Evolutionary conservation across 108 stramenopile genomes (phyloP), one percentile per base, ranked within the genome.

Genomic region (Fragilaria radians): DNA sequence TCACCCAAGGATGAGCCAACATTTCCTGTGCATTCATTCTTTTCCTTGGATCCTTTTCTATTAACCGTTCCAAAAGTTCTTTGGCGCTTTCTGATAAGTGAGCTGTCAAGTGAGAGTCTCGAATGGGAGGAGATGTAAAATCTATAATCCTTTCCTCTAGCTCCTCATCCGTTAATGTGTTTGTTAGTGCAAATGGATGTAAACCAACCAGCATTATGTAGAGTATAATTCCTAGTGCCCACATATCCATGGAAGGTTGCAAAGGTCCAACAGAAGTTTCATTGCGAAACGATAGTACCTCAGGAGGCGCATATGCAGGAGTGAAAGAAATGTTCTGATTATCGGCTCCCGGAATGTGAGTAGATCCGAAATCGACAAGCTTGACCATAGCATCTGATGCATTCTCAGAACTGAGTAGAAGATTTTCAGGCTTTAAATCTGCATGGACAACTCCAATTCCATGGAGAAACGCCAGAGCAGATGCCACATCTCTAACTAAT

Each of bases 1-100:
- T 72, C 0, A 94, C 81, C 92, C 92, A 94, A 1, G 92, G 92
- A 80, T 94, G 88, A 62, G 88, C 81, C 48, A 94, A 79, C 81
- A 90, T 82, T 71, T 92, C 79, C 32, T 70, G 61, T 11, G 92
- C 92, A 3, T 84, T 79, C 22, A 90, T 33, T 51, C 92, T 62
- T 47, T 69, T 57, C 22, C 73, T 70, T 1, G 88, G 85, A 67
- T 88, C 64, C 23, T 75, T 71, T 54, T 80, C 58, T 85, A 94
- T 89, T 0, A 90, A 70, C 34, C 72, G 57, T 33, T 52, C 54
- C 34, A 94, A 89, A 5, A 94, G 67, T 57, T 87, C 83, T 50
- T 56, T 66, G 5, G 85, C 89, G 46, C 78, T 76, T 0, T 64
- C 61, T 5, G 83, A 85, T 29, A 91, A 51, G 61, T 91, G 89